Percentiles rank a stretch among this genome's conserved stretches.
Evolutionary conservation across 164 flowering plant species (phyloP).

Genomic region (Vitis amurensis): DNA sequence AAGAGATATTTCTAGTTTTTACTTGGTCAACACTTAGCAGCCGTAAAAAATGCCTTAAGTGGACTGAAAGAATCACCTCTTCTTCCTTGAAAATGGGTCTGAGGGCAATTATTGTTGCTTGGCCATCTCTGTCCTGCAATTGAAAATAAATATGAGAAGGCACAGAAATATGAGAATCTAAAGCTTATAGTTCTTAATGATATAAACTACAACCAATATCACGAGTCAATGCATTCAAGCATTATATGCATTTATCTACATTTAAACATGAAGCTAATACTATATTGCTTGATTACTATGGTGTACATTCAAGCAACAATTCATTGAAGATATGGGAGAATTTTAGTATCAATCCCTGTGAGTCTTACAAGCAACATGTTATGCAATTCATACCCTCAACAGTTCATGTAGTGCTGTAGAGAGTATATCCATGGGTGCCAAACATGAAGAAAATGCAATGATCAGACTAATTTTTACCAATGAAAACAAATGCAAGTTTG

Average conservation of each 20-base stretch:
- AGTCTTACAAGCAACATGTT: no score
- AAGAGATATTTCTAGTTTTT: background rate
- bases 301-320: no score
- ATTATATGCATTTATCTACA: no score
- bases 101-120: constrained; percentile 71
- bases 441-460: no score
- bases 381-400: no score
- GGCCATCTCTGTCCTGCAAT: constrained; percentile 92
- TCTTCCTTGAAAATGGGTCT: constrained; percentile 64
- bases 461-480: background rate
- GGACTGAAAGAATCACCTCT: constrained; percentile 51
- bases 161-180: background rate
- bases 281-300: no score
- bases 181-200: background rate
- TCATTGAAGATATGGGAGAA: no score
- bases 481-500: background rate
- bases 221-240: no score
- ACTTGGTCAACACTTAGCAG: background rate
- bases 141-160: background rate
- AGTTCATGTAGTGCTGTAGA: no score
- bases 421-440: no score
- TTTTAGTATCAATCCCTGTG: no score
- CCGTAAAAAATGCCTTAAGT: background rate
- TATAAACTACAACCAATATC: background rate
- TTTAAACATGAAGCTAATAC: no score